Base-by-base conservation (phyloP, 2,329 filamentous ascomycete genomes). In the Aureobasidium leucospermi region DNA sequence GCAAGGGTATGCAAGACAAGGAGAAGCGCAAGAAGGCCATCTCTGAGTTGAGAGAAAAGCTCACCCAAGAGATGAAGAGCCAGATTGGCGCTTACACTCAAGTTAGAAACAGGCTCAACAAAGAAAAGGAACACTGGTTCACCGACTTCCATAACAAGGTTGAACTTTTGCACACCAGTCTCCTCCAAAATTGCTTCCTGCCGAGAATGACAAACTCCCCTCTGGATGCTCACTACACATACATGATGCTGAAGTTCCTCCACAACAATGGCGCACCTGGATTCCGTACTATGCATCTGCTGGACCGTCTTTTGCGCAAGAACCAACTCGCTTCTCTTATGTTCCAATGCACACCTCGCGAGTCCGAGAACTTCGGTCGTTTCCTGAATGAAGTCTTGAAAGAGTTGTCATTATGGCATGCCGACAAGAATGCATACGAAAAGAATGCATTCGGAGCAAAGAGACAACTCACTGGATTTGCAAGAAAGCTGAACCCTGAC, bases 181-280 rank as follows among this genome's bases (percentile, higher is more conserved):
- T 99, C 16, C 81, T 99, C 9, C 91, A 97, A 73, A 87, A 95
- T 67, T 99, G 94, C 70, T 85, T 99, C 65, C 74, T 97, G n/a
- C 94, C 94, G 9, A 87, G 94, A 43, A 80, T 95, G 16, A 81
- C 94, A 29, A 78, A 96, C 32, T 96, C 92, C 0, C 85, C 90
- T 1, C 81, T 88, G 52, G 94, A 99, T 71, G 89, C 93, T 0
- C 90, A 96, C 65, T 99, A 90, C 75, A 87, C 85, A 59, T 95
- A 92, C 74, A 85, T 86, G 64, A 87, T 97, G 76, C 78, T 97
- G 68, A 91, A 89, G 67, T 90, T 90, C 67, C 81, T 99, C 58
- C 94, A 99, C 72, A 86, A 87, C 60, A 87, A 85, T 61, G 90
- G 89, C 19, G 87, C 90, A 0, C 87, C 90, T 0, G 89, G 90